Evolutionary conservation across 495 filamentous ascomycete genomes (phyloP), one percentile per base, ranked within the genome.

Genomic region (Daldinia loculata): DNA sequence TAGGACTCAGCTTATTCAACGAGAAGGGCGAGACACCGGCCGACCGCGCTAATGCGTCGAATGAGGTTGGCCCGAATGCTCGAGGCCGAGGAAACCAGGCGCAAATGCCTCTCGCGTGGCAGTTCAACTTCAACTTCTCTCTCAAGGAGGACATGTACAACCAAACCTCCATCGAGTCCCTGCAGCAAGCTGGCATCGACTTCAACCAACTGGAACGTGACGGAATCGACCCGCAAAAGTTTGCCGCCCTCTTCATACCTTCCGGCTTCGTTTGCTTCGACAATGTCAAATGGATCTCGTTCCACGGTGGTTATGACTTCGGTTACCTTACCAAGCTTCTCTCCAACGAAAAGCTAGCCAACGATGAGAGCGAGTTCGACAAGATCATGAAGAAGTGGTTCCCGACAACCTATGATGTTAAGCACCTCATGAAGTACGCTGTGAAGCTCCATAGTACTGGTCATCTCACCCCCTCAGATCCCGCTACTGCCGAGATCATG

Each of bases 221-320:
- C 58, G 95, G 95, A n/a, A 98, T 99, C 71, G 93, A 96, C 66
- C 93, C 93, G 0, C 85, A 87, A 29, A 89, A 93, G 61, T 98
- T 99, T 75, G 95, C 93, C 6, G 86, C 95, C 14, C 84, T 97
- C 17, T 84, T 99, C 56, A 94, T 97, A 57, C 93, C 89, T 63
- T 98, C 95, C 14, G 95, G 95, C 8, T 83, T 99, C 32, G 92
- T 95, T n/a, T 89, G 95, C 72, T 84, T 91, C 56, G 91, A 95
- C 38, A 89, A 97, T 56, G 91, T 98, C 15, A 88, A 91, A 75
- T 99, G 95, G 95, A 91, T 99, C 34, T 96, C 93, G 19, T 98
- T 98, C 81, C 95, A 99, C 79, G 94, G 92, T n/a, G 95, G 95
- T 53, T 99, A 99, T 82, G 95, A 99, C 81, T 97, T 99, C 81